phyloP scores from a whole-genome alignment of 805 yeast genomes.

The fission yeast (Schizosaccharomyces pombe) region DNA sequence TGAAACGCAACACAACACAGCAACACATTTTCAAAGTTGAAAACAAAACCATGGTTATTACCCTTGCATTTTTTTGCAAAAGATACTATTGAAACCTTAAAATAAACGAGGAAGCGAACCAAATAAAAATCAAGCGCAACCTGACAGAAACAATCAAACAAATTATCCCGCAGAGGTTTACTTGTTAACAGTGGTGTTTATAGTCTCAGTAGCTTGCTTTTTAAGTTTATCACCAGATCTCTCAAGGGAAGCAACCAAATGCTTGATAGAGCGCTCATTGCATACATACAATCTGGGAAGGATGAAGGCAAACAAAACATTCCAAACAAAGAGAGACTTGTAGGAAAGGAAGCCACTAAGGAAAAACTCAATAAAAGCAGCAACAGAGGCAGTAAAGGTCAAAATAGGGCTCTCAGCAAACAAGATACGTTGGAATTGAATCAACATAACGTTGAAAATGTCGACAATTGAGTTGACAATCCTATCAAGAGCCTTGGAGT shows the following conservation, averaged over 20 bases:
- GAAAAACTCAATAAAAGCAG: not conserved
- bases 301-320: not conserved
- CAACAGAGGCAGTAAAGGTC: not conserved
- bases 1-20: too few species aligned
- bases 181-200: not conserved
- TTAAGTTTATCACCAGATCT: not conserved
- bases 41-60: not conserved
- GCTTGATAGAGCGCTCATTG: not conserved
- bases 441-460: not conserved
- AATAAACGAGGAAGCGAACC: too few species aligned
- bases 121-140: too few species aligned
- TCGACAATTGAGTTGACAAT: not conserved
- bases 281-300: not conserved
- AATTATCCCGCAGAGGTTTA: too few species aligned
- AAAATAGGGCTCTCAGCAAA: not conserved
- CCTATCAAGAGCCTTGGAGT: not conserved
- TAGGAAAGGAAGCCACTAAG: not conserved
- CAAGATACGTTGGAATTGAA: slow-evolving; percentile 3
- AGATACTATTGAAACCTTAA: too few species aligned
- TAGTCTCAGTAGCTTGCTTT: not conserved
- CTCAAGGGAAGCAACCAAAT: not conserved
- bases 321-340: not conserved
- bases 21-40: too few species aligned
- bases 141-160: too few species aligned
- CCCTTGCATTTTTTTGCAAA: too few species aligned